phyloP scores from a whole-genome alignment of 75 land plant species.

The Selaginella tamariscina region DNA sequence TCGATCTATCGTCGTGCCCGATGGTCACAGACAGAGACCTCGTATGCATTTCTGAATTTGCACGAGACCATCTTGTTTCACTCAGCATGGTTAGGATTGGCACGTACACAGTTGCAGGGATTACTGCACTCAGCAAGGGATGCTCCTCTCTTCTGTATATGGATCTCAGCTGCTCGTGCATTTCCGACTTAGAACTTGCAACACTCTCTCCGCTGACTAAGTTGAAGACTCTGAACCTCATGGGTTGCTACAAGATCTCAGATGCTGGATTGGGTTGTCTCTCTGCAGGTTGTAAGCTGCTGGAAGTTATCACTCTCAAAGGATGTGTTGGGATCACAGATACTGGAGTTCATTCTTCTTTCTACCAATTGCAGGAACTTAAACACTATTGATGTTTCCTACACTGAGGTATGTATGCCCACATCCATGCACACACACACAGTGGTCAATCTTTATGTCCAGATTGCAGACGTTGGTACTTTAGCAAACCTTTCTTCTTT shows the following conservation, averaged over 20 bases:
- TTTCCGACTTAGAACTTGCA: background rate
- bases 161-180: background rate
- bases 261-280: background rate
- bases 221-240: background rate
- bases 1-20: background rate
- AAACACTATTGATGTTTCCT: slow-evolving; percentile 50
- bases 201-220: background rate
- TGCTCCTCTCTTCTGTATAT: background rate
- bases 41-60: background rate
- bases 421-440: slow-evolving; percentile 17
- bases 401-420: slow-evolving; percentile 24
- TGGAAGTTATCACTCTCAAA: slow-evolving; percentile 33
- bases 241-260: background rate
- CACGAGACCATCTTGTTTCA: background rate
- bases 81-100: background rate
- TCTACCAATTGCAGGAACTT: slow-evolving; percentile 59
- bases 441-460: background rate
- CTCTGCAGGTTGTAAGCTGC: background rate
- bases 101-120: background rate
- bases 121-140: background rate
- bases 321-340: slow-evolving; percentile 67
- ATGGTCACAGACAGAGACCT: background rate
- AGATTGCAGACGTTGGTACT: background rate
- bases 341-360: slow-evolving; percentile 50
- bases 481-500: background rate